Percentiles rank a stretch among this genome's conserved stretches.
phyloP scores from a whole-genome alignment of 768 basidiomycete genomes.

The Tricholoma bakamatsutake region DNA sequence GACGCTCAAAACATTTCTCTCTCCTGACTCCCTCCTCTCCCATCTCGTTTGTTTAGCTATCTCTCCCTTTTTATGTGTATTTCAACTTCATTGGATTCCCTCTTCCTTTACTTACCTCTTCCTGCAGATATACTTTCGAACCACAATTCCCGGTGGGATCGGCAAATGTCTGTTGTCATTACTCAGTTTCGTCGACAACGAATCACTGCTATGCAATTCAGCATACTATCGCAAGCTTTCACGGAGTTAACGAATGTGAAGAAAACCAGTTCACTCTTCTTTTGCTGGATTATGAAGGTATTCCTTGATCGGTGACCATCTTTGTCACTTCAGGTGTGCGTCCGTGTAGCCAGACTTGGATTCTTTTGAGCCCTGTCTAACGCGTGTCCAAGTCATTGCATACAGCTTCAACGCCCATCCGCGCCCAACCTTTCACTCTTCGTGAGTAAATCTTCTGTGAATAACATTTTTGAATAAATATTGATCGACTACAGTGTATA shows the following conservation, averaged over 20 bases:
- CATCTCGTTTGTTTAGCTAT: slow-evolving; percentile 7
- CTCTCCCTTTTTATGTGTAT: background rate
- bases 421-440: background rate
- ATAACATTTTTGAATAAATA: slow-evolving; percentile 1
- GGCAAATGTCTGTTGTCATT: slow-evolving; percentile 16
- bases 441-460: background rate
- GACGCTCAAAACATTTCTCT: slow-evolving; percentile 20
- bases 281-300: background rate
- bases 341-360: background rate
- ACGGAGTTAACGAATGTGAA: background rate
- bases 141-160: slow-evolving; percentile 21
- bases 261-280: background rate
- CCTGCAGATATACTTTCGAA: slow-evolving; percentile 5
- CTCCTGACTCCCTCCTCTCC: background rate
- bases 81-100: background rate
- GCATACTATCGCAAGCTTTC: background rate
- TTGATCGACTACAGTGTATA: background rate
- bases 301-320: background rate
- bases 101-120: slow-evolving; percentile 7
- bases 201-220: background rate
- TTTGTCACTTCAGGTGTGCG: background rate
- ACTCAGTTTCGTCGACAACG: background rate
- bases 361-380: background rate
- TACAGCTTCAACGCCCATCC: background rate
- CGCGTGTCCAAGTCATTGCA: background rate